phyloP scores from a whole-genome alignment of 495 filamentous ascomycete genomes.

The Penicillium coffeae region DNA sequence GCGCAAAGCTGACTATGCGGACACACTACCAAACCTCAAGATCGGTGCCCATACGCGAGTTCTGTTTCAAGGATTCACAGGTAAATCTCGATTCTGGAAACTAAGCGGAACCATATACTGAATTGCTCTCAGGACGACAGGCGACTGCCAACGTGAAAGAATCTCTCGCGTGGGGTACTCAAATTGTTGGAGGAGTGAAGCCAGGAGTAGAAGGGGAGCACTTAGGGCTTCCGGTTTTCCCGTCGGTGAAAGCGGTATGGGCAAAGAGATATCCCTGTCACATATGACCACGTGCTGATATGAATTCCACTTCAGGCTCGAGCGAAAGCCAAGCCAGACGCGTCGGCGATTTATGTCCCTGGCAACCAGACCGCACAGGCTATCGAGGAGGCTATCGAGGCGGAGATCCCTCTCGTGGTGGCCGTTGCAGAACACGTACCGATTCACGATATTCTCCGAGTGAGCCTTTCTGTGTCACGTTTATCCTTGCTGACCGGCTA shows the following conservation, averaged over 20 bases:
- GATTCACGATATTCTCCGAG: slow-evolving; percentile 77
- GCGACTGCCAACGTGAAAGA: slow-evolving; percentile 82
- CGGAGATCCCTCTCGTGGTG: slow-evolving; percentile 81
- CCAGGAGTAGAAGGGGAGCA: slow-evolving; percentile 75
- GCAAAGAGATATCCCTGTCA: neutral
- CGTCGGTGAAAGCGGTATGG: slow-evolving; percentile 61
- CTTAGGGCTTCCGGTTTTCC: slow-evolving; percentile 73
- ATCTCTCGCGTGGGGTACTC: slow-evolving; percentile 80
- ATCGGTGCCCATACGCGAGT: slow-evolving; percentile 77
- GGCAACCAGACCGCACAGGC: slow-evolving; percentile 71
- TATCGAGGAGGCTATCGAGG: slow-evolving; percentile 86
- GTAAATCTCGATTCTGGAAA: slow-evolving; percentile 32
- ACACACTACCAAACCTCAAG: slow-evolving; percentile 72
- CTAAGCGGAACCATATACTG: neutral
- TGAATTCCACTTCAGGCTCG: slow-evolving; percentile 52
- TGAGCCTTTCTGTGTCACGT: slow-evolving; percentile 30
- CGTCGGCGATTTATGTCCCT: slow-evolving; percentile 82
- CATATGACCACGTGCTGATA: neutral
- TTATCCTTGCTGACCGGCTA: neutral
- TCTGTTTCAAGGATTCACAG: slow-evolving; percentile 88
- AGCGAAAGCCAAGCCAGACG: slow-evolving; percentile 72
- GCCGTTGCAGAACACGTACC: slow-evolving; percentile 92
- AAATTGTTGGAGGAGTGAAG: slow-evolving; percentile 82
- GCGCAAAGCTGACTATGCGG: slow-evolving; percentile 41
- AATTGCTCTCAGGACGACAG: slow-evolving; percentile 32